Evolutionary conservation across 2,329 filamentous ascomycete genomes (phyloP).

Genomic region (Aureobasidium uvarum): DNA sequence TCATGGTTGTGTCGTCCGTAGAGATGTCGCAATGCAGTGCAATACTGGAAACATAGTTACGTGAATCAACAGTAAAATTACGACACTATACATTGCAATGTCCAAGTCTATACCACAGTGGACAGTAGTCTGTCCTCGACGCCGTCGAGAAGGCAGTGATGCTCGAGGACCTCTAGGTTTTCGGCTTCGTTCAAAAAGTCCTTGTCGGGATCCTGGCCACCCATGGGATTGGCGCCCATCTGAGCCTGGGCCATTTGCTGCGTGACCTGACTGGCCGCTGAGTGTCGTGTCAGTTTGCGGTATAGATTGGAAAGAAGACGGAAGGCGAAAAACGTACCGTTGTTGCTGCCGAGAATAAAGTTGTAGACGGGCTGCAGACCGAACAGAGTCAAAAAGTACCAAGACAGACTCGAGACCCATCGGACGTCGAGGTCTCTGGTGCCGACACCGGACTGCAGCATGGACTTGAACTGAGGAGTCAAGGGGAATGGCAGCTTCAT

Average conservation of each 20-base stretch:
- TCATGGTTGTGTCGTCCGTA: too few relatives aligned
- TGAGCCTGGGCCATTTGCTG: slow-evolving; percentile 68
- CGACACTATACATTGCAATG: not conserved
- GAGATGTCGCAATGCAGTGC: too few relatives aligned
- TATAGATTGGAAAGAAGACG: too few relatives aligned
- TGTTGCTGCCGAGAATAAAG: slow-evolving; percentile 93
- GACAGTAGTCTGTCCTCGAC: slow-evolving; percentile 79
- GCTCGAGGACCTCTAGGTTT: slow-evolving; percentile 92
- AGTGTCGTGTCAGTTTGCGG: too few relatives aligned
- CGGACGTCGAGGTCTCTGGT: slow-evolving; percentile 94
- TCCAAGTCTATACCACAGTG: slow-evolving; percentile 33
- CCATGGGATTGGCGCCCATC: slow-evolving; percentile 72
- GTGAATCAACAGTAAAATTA: too few relatives aligned
- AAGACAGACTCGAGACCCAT: slow-evolving; percentile 98
- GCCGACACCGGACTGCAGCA: slow-evolving; percentile 95
- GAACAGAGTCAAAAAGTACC: slow-evolving; percentile 98
- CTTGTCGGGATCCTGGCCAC: slow-evolving; percentile 87
- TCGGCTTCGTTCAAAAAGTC: slow-evolving; percentile 89
- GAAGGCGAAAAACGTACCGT: slow-evolving; percentile 62
- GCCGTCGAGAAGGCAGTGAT: slow-evolving; percentile 85
- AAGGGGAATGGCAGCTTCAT: slow-evolving; percentile 97
- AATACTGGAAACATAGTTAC: too few relatives aligned
- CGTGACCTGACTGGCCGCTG: slow-evolving; percentile 78
- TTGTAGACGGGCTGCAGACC: slow-evolving; percentile 96
- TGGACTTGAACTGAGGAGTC: slow-evolving; percentile 98